These are phyloP conservation scores for Panus rudis DNA, from an alignment of 768 basidiomycete genomes.

Conservation along the genomic window DNA sequence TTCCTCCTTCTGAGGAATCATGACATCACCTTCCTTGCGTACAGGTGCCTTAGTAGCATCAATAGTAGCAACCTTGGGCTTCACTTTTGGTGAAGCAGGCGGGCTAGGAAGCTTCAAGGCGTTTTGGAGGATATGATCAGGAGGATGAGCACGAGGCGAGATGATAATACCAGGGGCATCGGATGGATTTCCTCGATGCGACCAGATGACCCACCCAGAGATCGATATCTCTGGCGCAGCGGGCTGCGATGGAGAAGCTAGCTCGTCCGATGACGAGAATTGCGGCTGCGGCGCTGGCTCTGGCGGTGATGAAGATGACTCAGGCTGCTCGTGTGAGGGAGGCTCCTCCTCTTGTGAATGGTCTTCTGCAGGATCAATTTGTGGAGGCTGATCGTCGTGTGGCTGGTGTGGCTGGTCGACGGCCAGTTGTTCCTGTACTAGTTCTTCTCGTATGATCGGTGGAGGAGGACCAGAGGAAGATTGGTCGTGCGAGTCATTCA, in stretches of 20 bases:
- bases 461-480: too few species aligned
- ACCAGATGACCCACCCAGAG: constrained; percentile 59
- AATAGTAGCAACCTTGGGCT: constrained; percentile 6
- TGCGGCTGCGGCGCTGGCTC: not conserved
- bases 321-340: too few species aligned
- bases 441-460: too few species aligned
- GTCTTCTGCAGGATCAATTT: too few species aligned
- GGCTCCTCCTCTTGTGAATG: too few species aligned
- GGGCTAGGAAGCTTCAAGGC: constrained; percentile 53
- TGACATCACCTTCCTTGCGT: not conserved
- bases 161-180: constrained; percentile 67
- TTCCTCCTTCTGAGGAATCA: constrained; percentile 3
- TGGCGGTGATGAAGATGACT: not conserved
- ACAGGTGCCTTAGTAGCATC: not conserved
- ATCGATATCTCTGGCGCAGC: constrained; percentile 3
- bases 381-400: too few species aligned
- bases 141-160: constrained; percentile 56
- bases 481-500: too few species aligned
- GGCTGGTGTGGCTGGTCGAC: too few species aligned
- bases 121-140: constrained; percentile 45
- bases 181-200: constrained; percentile 55
- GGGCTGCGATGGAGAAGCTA: not conserved
- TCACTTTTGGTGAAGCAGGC: constrained; percentile 19
- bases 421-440: too few species aligned
- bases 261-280: not conserved